A percentile compares a stretch with the other conserved stretches of the same genome.
Conservation (phyloP, 169 alveolate genomes). For the Plasmodium billcollinsi region DNA sequence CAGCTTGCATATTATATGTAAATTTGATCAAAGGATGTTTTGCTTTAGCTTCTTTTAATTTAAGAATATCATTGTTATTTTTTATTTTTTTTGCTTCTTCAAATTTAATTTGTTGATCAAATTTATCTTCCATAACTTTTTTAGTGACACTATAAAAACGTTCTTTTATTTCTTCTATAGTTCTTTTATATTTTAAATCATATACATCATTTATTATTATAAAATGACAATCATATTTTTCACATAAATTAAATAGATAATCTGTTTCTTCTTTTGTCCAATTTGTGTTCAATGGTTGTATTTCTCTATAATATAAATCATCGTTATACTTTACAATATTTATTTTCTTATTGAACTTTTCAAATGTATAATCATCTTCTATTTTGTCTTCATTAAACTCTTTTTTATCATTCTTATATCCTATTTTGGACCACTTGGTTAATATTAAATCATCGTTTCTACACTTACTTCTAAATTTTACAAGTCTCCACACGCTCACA, state of each 20-base stretch:
- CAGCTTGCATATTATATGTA: constrained; percentile 88
- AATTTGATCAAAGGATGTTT: constrained; percentile 89
- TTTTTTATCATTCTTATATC: constrained; percentile 70
- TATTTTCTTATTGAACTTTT: constrained; percentile 81
- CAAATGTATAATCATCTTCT: constrained; percentile 82
- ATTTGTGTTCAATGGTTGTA: constrained; percentile 38
- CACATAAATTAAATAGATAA: constrained; percentile 88
- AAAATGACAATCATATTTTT: constrained; percentile 88
- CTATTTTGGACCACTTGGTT: constrained; percentile 83
- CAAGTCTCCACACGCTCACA: constrained; percentile 81
- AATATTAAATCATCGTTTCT: constrained; percentile 84
- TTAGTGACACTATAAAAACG: constrained; percentile 88
- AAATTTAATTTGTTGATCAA: constrained; percentile 86
- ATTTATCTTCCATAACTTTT: constrained; percentile 85
- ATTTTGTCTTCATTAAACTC: constrained; percentile 34
- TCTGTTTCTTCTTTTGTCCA: constrained; percentile 91
- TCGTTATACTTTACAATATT: constrained; percentile 84
- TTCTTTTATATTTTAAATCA: constrained; percentile 82
- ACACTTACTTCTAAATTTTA: constrained; percentile 84
- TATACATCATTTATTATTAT: constrained; percentile 87
- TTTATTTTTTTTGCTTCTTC: constrained; percentile 85
- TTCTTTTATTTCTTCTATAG: constrained; percentile 89
- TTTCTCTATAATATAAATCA: constrained; percentile 80
- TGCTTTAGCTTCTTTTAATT: constrained; percentile 86
- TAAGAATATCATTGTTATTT: constrained; percentile 83